A percentile compares a stretch with the other conserved stretches of the same genome.
phyloP scores from a whole-genome alignment of 495 filamentous ascomycete genomes.

The Thermochaetoides thermophila region DNA sequence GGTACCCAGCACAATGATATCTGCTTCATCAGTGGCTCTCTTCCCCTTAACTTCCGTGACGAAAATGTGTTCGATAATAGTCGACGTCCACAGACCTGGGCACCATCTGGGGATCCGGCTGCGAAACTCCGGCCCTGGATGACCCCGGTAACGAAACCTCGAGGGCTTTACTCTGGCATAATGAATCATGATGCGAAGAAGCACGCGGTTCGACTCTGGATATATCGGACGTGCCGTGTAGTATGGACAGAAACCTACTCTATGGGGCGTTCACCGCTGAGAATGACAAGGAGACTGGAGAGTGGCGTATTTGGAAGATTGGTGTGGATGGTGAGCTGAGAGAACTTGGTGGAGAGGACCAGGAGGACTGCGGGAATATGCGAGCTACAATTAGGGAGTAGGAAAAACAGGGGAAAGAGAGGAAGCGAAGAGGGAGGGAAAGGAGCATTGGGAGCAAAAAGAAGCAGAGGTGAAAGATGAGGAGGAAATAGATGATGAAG shows the following conservation, averaged over 20 bases:
- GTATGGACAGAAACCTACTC: no score
- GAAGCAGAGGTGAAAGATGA: neutral
- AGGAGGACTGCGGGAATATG: no score
- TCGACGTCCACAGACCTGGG: slow-evolving; percentile 1
- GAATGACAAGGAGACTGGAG: no score
- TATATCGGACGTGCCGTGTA: no score
- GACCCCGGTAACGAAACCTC: slow-evolving; percentile 6
- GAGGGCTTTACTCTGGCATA: no score
- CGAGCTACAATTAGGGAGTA: no score
- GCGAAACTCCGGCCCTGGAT: slow-evolving; percentile 3
- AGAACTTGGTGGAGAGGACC: no score
- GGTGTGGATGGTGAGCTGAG: no score
- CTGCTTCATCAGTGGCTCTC: slow-evolving; percentile 2
- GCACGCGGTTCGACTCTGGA: neutral
- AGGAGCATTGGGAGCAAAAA: neutral
- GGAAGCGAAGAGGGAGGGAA: neutral
- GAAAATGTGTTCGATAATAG: neutral
- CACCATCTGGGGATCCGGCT: neutral
- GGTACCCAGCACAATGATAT: neutral
- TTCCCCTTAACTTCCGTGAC: slow-evolving; percentile 4
- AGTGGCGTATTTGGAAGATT: no score
- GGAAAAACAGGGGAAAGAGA: no score
- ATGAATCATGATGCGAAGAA: slow-evolving; percentile 6
- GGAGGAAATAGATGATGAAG: neutral
- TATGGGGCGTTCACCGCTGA: no score